Evolutionary conservation across 1,284 basidiomycete genomes (phyloP).

Genomic region (Ganoderma lucidum): DNA sequence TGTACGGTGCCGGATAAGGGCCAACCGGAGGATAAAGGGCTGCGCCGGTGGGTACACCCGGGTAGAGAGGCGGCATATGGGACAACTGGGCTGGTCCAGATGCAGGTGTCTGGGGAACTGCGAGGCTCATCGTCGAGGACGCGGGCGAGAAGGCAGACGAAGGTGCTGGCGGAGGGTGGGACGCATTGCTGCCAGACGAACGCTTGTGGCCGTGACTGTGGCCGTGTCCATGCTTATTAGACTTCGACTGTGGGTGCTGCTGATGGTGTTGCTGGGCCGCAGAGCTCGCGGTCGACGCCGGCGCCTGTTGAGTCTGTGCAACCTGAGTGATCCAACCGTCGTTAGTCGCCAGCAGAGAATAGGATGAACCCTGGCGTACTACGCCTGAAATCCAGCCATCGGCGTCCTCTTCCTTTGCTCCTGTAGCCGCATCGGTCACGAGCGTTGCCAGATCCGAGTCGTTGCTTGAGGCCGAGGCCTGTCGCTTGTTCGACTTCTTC

Average conservation of each 20-base stretch:
- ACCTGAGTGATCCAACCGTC: conserved; percentile 36
- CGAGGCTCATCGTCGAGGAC: conserved; percentile 21
- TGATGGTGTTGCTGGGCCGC: conserved; percentile 5
- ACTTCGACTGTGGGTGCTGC: conserved; percentile 17
- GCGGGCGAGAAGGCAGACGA: conserved; percentile 23
- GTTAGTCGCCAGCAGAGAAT: conserved; percentile 25
- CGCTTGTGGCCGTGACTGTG: conserved; percentile 34
- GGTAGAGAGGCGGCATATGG: conserved; percentile 20
- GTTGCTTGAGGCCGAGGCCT: conserved; percentile 18
- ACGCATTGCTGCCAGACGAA: conserved; percentile 30
- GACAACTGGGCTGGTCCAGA: conserved; percentile 19
- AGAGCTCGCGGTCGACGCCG: conserved; percentile 7
- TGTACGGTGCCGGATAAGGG: conserved; percentile 18
- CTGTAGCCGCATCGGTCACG: background rate
- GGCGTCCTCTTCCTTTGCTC: conserved; percentile 8
- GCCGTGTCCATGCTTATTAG: conserved; percentile 7
- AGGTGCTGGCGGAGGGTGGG: conserved; percentile 11
- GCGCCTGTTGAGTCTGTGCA: conserved; percentile 10
- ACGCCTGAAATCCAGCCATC: conserved; percentile 32
- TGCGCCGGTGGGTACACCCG: background rate
- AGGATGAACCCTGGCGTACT: conserved; percentile 28
- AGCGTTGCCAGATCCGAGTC: conserved; percentile 15
- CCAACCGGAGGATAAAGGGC: conserved; percentile 13
- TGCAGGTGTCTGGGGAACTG: conserved; percentile 17
- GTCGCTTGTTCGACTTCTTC: conserved; percentile 26